A percentile compares a stretch with the other conserved stretches of the same genome.
Conservation (phyloP, 2,329 filamentous ascomycete species). For the Ilyonectria robusta region DNA sequence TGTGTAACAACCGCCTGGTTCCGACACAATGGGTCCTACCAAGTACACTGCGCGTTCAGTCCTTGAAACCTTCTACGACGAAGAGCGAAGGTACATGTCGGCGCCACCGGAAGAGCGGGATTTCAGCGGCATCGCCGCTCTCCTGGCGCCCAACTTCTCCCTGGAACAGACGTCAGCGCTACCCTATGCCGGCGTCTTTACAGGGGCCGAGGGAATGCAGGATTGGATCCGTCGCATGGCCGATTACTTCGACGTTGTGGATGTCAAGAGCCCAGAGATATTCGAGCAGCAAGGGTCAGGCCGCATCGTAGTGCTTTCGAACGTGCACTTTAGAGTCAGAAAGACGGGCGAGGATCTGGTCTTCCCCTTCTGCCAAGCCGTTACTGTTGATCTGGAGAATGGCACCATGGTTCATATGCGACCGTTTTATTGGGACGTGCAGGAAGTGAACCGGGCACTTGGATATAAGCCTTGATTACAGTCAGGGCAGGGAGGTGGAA, state of each 20-base stretch:
- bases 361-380: conserved; percentile 49
- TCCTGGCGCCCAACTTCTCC: conserved; percentile 44
- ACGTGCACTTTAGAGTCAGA: conserved; percentile 47
- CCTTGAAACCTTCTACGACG: conserved; percentile 52
- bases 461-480: conserved; percentile 31
- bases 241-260: conserved; percentile 45
- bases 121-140: conserved; percentile 49
- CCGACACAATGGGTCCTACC: conserved; percentile 2
- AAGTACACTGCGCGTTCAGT: conserved; percentile 46
- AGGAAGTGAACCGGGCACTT: conserved; percentile 41
- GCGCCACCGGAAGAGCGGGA: conserved; percentile 47
- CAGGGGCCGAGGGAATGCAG: conserved; percentile 50
- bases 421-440: conserved; percentile 56
- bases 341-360: conserved; percentile 49
- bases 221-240: conserved; percentile 51
- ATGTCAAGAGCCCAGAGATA: conserved; percentile 50
- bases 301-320: conserved; percentile 47
- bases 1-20: neutral
- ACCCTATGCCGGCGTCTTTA: conserved; percentile 51
- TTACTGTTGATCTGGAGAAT: conserved; percentile 51
- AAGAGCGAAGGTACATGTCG: conserved; percentile 53
- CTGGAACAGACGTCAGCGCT: conserved; percentile 52
- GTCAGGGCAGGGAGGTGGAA: too few species aligned
- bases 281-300: conserved; percentile 49
- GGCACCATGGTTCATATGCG: conserved; percentile 50